Conservation (phyloP, 2,329 filamentous ascomycete species). For the Fusarium duplospermum region DNA sequence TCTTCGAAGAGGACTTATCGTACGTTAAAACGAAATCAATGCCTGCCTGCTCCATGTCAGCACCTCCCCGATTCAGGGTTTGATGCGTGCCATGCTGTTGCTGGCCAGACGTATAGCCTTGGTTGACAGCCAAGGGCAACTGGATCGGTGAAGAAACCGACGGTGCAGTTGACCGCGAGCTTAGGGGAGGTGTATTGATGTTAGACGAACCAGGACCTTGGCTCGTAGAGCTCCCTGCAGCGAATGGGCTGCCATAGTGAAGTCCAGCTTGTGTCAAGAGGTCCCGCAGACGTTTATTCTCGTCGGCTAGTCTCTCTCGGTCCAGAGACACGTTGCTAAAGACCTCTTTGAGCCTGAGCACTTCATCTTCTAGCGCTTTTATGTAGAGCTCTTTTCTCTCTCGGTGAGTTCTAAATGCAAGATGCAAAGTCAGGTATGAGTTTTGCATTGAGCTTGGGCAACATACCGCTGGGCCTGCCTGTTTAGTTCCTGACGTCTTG, state of each 20-base stretch:
- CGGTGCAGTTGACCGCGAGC: slow-evolving; percentile 56
- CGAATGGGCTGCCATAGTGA: slow-evolving; percentile 43
- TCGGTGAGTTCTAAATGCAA: slow-evolving; percentile 83
- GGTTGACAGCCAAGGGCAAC: slow-evolving; percentile 25
- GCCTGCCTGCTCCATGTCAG: slow-evolving; percentile 84
- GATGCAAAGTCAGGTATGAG: slow-evolving; percentile 15
- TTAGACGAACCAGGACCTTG: slow-evolving; percentile 62
- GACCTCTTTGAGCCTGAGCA: slow-evolving; percentile 88
- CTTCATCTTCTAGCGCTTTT: slow-evolving; percentile 91
- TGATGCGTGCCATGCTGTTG: slow-evolving; percentile 44
- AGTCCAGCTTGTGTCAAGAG: slow-evolving; percentile 67
- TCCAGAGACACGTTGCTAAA: slow-evolving; percentile 80
- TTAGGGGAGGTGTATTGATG: slow-evolving; percentile 50
- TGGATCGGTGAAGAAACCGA: slow-evolving; percentile 51
- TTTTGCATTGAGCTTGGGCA: background rate
- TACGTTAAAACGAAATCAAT: slow-evolving; percentile 95
- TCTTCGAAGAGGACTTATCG: slow-evolving; percentile 69
- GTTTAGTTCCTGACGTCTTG: slow-evolving; percentile 91
- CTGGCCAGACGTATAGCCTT: slow-evolving; percentile 47
- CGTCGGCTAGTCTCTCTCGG: slow-evolving; percentile 79
- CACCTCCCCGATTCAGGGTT: slow-evolving; percentile 50
- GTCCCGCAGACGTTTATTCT: slow-evolving; percentile 80
- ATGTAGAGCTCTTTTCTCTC: slow-evolving; percentile 98
- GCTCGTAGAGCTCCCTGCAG: slow-evolving; percentile 63
- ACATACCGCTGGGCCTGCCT: slow-evolving; percentile 91